These are phyloP conservation scores for Lupinus albus DNA, from an alignment of 306 rosid species.

Conservation along the genomic window DNA sequence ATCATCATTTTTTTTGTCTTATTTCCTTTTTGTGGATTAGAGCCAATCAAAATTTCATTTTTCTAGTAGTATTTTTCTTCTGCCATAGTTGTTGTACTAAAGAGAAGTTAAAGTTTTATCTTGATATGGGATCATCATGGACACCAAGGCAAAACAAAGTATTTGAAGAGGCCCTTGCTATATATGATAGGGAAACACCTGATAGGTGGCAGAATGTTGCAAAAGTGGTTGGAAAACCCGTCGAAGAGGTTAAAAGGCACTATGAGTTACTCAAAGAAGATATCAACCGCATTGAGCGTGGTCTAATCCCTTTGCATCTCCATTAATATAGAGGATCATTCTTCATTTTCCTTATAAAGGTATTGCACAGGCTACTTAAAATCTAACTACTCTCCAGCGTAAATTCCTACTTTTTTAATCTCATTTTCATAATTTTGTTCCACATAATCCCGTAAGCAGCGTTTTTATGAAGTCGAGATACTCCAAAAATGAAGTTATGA, in stretches of 20 bases:
- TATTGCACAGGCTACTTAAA: slow-evolving; percentile 3
- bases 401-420: background rate
- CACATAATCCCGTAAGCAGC: background rate
- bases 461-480: too few relatives aligned
- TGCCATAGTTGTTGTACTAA: background rate
- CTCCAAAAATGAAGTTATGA: too few relatives aligned
- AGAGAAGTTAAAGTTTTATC: background rate
- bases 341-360: slow-evolving; percentile 56
- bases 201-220: slow-evolving; percentile 87
- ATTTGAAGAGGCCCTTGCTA: slow-evolving; percentile 76
- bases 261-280: slow-evolving; percentile 76
- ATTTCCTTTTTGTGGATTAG: slow-evolving; percentile 13
- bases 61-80: background rate
- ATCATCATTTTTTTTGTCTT: slow-evolving; percentile 27
- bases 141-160: slow-evolving; percentile 65
- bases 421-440: background rate
- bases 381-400: background rate
- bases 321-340: too few relatives aligned
- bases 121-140: slow-evolving; percentile 67
- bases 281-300: slow-evolving; percentile 65
- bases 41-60: background rate
- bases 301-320: slow-evolving; percentile 64
- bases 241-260: slow-evolving; percentile 73
- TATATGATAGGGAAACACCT: slow-evolving; percentile 68
- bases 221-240: slow-evolving; percentile 66